Percentiles rank a stretch among this genome's conserved stretches.
These are phyloP conservation scores for Cucumis cinereus DNA, from an alignment of 306 rosid genomes.

Conservation along the genomic window DNA sequence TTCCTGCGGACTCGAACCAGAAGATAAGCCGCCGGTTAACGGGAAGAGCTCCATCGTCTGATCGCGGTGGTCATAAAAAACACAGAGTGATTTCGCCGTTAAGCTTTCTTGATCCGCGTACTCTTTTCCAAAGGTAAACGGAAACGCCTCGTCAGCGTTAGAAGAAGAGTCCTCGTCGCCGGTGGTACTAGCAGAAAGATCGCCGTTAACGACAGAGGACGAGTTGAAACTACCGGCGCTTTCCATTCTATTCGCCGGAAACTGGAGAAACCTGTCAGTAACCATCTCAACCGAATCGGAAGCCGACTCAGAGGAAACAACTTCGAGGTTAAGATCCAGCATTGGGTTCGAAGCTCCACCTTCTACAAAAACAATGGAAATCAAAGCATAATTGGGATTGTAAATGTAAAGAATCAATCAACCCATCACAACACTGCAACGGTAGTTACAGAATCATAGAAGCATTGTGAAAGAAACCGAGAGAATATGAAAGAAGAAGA, in stretches of 20 bases:
- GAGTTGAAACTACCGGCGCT: conserved; percentile 60
- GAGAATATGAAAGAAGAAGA: neutral
- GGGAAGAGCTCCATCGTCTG: conserved; percentile 80
- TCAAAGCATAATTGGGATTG: neutral
- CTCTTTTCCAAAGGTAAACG: conserved; percentile 22
- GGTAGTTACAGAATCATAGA: neutral
- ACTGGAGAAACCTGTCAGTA: conserved; percentile 15
- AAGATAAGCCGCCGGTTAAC: conserved; percentile 5
- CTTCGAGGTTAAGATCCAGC: conserved; percentile 79
- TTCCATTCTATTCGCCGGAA: conserved; percentile 31
- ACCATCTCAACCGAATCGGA: conserved; percentile 14
- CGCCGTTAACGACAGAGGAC: conserved; percentile 40
- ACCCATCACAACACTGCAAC: neutral
- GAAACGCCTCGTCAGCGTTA: conserved; percentile 24
- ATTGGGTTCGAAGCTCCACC: conserved; percentile 17
- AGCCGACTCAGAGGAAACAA: conserved; percentile 19
- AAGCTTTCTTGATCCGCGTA: neutral
- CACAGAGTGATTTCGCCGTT: neutral
- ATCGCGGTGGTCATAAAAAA: conserved; percentile 3
- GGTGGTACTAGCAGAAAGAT: conserved; percentile 25
- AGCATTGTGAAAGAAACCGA: neutral
- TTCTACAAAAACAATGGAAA: neutral
- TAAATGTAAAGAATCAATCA: neutral
- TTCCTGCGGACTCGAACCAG: conserved; percentile 13
- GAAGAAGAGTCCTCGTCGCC: conserved; percentile 18